Evolutionary conservation across 163 green algal species (phyloP), one percentile per base, ranked within the genome.

Genomic region (Scenedesmus sp.): DNA sequence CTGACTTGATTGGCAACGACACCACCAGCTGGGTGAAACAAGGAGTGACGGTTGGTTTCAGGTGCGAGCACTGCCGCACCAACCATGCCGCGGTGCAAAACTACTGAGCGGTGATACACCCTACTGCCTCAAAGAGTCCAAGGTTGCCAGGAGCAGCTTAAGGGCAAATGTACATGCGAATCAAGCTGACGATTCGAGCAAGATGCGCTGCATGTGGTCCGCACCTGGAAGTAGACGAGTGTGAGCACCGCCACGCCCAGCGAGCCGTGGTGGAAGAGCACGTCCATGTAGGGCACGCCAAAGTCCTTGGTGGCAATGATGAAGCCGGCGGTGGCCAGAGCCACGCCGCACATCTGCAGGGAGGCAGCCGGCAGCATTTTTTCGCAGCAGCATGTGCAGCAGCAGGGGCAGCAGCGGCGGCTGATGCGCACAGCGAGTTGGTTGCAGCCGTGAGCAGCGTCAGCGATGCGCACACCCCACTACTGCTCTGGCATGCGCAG

Each of bases 221-320:
- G 15, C 2, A 79, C 83, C 83, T 88, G 83, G 30, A 35, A 56
- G 37, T 88, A 88, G 35, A 88, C 83, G 20, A 88, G 9, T 2
- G 56, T 44, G 35, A 88, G 26, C 4, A 88, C 16, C 7, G 24
- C 56, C 35, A 88, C 53, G 3, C 83, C 83, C 51, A 88, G 16
- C 26, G 83, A 53, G 56, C 83, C 83, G 40, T 88, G 83, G 53
- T 79, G 51, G 13, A 88, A 30, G 35, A 88, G 37, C 46, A 88
- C 83, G 7, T 51, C 18, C 18, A 30, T 88, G 20, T 61, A 72
- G 15, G 83, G 83, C 5, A 88, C 59, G 20, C 83, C 83, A 59
- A 88, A 88, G 13, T 72, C 37, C 16, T 40, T 79, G 1, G 53
- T 78, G 53, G 83, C 83, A n/a, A 88, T 79, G 35, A 56, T n/a